A percentile compares a stretch with the other conserved stretches of the same genome.
phyloP scores from a whole-genome alignment of 768 basidiomycete species.

The Rhizopogon roseolus region DNA sequence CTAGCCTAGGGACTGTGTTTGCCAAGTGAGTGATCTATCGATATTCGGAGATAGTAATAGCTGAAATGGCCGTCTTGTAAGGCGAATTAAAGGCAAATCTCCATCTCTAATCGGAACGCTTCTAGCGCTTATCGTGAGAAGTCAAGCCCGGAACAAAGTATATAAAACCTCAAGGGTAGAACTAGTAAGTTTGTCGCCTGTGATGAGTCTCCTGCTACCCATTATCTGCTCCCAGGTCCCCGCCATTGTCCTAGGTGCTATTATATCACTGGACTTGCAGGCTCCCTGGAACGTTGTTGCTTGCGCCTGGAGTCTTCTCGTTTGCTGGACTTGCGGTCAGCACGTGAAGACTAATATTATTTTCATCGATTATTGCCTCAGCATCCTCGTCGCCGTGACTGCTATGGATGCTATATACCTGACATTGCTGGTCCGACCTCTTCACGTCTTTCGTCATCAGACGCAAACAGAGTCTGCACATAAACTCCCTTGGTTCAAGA shows the following conservation, averaged over 20 bases:
- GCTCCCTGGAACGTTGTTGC: not conserved
- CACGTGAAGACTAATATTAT: not conserved
- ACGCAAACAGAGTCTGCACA: conserved; percentile 10
- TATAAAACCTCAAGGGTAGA: not conserved
- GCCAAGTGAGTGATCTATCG: no score
- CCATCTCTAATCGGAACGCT: no score
- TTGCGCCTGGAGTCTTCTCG: not conserved
- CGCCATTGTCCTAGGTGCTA: not conserved
- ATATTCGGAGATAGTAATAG: no score
- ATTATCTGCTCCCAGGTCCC: not conserved
- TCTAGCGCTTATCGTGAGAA: not conserved
- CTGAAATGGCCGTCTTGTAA: no score
- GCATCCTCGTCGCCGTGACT: conserved; percentile 10
- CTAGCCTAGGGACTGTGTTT: no score
- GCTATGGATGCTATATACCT: conserved; percentile 24
- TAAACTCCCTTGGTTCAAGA: conserved; percentile 9
- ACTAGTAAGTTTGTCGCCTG: no score
- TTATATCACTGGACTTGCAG: not conserved
- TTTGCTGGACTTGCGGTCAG: not conserved
- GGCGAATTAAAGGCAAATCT: no score
- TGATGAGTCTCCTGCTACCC: not conserved
- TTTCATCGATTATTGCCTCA: conserved; percentile 1
- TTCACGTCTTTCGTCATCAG: conserved; percentile 15
- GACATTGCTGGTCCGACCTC: conserved; percentile 23
- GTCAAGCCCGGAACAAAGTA: not conserved